These are phyloP conservation scores for Fistulinella cinereoalba DNA, from an alignment of 1,284 basidiomycete genomes.

Conservation along the genomic window DNA sequence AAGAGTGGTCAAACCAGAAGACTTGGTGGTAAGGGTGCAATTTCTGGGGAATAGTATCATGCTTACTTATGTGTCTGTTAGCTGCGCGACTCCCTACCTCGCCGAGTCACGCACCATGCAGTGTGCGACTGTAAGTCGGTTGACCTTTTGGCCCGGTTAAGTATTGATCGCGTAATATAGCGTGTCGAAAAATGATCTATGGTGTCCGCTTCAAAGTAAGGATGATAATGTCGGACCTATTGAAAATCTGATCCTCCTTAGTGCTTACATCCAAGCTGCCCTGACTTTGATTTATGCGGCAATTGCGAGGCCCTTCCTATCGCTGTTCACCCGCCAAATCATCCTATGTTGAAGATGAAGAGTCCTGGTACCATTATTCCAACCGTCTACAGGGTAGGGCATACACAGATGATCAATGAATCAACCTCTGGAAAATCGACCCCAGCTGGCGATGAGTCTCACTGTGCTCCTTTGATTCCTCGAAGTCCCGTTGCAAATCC, in stretches of 20 bases:
- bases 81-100: conserved; percentile 22
- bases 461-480: not conserved
- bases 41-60: not conserved
- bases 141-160: not conserved
- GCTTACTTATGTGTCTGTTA: conserved; percentile 9
- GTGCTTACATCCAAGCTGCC: conserved; percentile 81
- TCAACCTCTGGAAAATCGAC: not conserved
- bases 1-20: conserved; percentile 54
- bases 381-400: conserved; percentile 42
- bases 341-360: conserved; percentile 81
- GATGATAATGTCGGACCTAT: not conserved
- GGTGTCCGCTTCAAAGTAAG: conserved; percentile 72
- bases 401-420: conserved; percentile 25
- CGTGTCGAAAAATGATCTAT: conserved; percentile 53
- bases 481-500: not conserved
- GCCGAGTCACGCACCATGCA: conserved; percentile 42
- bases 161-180: conserved; percentile 22
- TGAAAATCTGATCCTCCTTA: conserved; percentile 30
- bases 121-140: conserved; percentile 47
- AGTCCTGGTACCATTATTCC: conserved; percentile 52
- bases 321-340: conserved; percentile 67
- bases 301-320: conserved; percentile 81
- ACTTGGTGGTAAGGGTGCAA: conserved; percentile 48
- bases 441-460: not conserved
- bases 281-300: conserved; percentile 82